A percentile compares a stretch with the other conserved stretches of the same genome.
Conservation (phyloP, 2,329 filamentous ascomycete species). For the Fusarium transvaalense region DNA sequence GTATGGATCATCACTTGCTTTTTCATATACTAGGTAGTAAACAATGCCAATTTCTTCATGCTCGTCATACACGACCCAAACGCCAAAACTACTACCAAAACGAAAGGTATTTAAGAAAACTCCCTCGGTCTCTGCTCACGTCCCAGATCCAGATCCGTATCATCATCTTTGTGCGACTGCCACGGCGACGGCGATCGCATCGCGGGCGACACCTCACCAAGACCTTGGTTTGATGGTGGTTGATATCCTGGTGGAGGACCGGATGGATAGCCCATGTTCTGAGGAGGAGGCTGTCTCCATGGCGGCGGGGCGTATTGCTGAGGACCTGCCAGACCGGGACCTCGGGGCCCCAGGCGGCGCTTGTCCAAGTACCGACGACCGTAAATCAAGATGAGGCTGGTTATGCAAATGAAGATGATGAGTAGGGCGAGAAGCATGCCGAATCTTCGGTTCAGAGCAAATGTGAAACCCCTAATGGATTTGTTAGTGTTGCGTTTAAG, state of each 20-base stretch:
- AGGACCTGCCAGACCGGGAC: conserved; percentile 29
- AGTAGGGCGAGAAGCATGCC: conserved; percentile 63
- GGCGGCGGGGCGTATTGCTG: conserved; percentile 49
- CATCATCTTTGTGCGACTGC: conserved; percentile 49
- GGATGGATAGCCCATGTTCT: conserved; percentile 41
- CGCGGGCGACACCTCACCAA: conserved; percentile 48
- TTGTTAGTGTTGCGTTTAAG: conserved; percentile 1
- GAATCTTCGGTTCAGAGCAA: conserved; percentile 64
- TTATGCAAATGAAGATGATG: conserved; percentile 58
- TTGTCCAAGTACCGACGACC: conserved; percentile 48
- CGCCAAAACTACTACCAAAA: conserved; percentile 31
- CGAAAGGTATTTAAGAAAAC: conserved; percentile 44
- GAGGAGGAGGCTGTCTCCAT: conserved; percentile 48
- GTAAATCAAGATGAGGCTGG: conserved; percentile 55
- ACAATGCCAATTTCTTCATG: neutral
- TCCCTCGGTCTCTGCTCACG: conserved; percentile 52
- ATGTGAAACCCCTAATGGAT: conserved; percentile 64
- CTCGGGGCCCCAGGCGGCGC: conserved; percentile 37
- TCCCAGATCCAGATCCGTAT: conserved; percentile 51
- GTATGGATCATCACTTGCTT: neutral
- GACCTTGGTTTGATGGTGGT: conserved; percentile 50
- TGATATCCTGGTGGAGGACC: conserved; percentile 53
- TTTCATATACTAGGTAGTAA: neutral
- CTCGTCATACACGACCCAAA: conserved; percentile 27
- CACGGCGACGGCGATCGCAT: conserved; percentile 48